A percentile compares a stretch with the other conserved stretches of the same genome.
phyloP scores from a whole-genome alignment of 192 early-diverging fungal genomes.

The Backusella sp. region DNA sequence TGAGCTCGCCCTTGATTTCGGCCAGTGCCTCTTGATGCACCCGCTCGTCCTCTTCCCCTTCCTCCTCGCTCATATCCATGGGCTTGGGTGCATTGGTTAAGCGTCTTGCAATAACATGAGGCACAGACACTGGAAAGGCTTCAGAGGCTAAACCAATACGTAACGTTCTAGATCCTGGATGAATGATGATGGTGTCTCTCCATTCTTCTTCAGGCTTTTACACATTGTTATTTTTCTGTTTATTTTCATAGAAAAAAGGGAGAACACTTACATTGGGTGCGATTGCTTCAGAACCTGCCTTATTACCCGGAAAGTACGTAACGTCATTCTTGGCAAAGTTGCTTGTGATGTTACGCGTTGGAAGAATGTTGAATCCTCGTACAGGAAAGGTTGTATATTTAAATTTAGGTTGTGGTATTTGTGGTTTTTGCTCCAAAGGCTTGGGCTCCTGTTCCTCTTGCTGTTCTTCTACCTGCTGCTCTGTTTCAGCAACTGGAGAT shows the following conservation, averaged over 20 bases:
- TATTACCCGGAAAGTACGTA: slow-evolving; percentile 44
- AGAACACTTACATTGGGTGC: slow-evolving; percentile 33
- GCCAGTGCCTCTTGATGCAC: slow-evolving; percentile 26
- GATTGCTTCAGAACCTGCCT: slow-evolving; percentile 23
- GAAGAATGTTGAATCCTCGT: slow-evolving; percentile 41
- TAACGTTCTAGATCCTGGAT: slow-evolving; percentile 81
- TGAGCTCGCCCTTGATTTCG: slow-evolving; percentile 67
- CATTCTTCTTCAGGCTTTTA: slow-evolving; percentile 45
- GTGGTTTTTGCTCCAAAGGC: background rate
- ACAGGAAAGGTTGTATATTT: slow-evolving; percentile 53
- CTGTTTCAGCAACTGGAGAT: background rate
- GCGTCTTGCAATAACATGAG: slow-evolving; percentile 78
- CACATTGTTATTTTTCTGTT: background rate
- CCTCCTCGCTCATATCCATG: slow-evolving; percentile 33
- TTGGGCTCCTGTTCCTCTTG: background rate
- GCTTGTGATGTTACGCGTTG: slow-evolving; percentile 48
- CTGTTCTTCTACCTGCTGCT: background rate
- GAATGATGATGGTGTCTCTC: slow-evolving; percentile 78
- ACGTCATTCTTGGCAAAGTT: slow-evolving; percentile 47
- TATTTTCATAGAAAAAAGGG: background rate
- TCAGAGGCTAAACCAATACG: slow-evolving; percentile 84
- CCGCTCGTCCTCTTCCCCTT: slow-evolving; percentile 7
- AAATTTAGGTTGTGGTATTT: slow-evolving; percentile 37
- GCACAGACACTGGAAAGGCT: slow-evolving; percentile 71
- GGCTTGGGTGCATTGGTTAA: slow-evolving; percentile 28